Evolutionary conservation across 768 basidiomycete species (phyloP), one percentile per base, ranked within the genome.

Genomic region (Pulveroboletus sp.): DNA sequence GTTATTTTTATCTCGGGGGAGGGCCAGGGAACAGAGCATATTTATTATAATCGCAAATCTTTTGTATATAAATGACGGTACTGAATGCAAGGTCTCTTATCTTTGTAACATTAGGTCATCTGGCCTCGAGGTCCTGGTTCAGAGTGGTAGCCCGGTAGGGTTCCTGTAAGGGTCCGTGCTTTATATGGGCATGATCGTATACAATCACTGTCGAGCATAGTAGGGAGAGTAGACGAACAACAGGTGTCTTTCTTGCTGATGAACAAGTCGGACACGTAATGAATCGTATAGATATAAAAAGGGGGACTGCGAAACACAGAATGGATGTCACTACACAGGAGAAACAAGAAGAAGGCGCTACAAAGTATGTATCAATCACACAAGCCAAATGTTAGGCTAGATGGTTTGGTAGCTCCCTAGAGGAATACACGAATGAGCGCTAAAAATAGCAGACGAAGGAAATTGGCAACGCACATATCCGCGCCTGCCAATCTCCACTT

Each of bases 401-500:
- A 63, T 53, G 23, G 63, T 63, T 50, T 67, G 65, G 37, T 66
- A 66, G 48, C 59, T 66, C 64, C 64, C 64, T 66, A 27, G 9
- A 47, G 37, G 17, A 39, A 49, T 12, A 23, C 35, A n/a, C 36
- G 17, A 39, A 32, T 53, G 42, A 61, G 45, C 17, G 26, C 16
- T 32, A 43, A 29, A 26, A 31, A 16, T 10, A 20, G 20, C 10
- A 40, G 23, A n/a, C n/a, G n/a, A n/a, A n/a, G n/a, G n/a, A n/a
- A 26, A 23, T 38, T 27, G 10, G 20, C 30, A 41, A 73, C 77
- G 54, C 51, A 80, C 84, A 86, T 72, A 86, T 80, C 67, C 82
- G 72, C 36, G 85, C 85, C 61, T 79, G 76, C 73, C 80, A 84
- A 64, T 87, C 85, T 6, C 85, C 86, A 57, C 79, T 81, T 22